Percentiles rank a stretch among this genome's conserved stretches.
These are phyloP conservation scores for Lentithecium fluviatile DNA, from an alignment of 495 filamentous ascomycete species.

Conservation along the genomic window DNA sequence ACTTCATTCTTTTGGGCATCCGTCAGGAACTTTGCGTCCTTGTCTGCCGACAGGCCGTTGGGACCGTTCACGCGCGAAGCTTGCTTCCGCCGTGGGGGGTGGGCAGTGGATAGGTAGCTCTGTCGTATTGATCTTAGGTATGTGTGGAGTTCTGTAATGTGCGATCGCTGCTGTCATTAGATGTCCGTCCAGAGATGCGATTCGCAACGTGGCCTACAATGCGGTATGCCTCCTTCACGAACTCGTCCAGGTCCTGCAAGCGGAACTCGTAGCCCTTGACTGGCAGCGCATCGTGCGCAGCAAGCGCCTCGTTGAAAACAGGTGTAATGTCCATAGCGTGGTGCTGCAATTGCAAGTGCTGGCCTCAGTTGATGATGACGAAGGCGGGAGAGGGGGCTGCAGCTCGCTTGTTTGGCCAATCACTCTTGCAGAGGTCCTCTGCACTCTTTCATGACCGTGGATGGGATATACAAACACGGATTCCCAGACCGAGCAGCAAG, in stretches of 20 bases:
- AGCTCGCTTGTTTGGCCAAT: conserved; percentile 2
- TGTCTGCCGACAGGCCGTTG: conserved; percentile 56
- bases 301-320: conserved; percentile 66
- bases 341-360: conserved; percentile 12
- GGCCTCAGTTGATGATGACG: conserved; percentile 4
- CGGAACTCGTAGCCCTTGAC: conserved; percentile 45
- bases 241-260: conserved; percentile 68
- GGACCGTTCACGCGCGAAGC: conserved; percentile 37
- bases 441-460: too few relatives aligned
- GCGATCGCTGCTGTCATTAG: conserved; percentile 66
- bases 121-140: conserved; percentile 83
- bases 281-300: conserved; percentile 53
- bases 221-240: conserved; percentile 91
- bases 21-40: conserved; percentile 55
- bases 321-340: conserved; percentile 71
- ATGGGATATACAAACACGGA: too few relatives aligned
- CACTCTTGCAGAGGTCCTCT: too few relatives aligned
- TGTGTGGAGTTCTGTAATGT: conserved; percentile 70
- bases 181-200: not conserved
- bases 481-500: too few relatives aligned
- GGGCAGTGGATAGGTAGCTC: conserved; percentile 80
- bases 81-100: conserved; percentile 51
- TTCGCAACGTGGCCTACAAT: conserved; percentile 62
- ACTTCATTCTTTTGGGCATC: conserved; percentile 58
- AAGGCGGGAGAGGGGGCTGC: not conserved